These are phyloP conservation scores for Fragosphaeria purpurea DNA, from an alignment of 2,329 filamentous ascomycete species.

Conservation along the genomic window DNA sequence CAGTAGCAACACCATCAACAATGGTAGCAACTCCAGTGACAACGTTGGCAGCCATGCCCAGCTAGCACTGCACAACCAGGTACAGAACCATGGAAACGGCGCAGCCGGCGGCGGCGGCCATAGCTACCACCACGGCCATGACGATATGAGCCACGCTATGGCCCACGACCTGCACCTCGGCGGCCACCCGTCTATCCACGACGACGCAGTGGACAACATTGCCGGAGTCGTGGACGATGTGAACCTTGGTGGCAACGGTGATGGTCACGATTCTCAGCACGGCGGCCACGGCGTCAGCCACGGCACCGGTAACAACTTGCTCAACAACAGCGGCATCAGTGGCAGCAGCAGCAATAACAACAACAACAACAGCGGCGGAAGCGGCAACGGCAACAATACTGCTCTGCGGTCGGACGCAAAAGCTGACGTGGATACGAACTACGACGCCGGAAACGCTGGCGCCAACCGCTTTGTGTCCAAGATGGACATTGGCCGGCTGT, in stretches of 20 bases:
- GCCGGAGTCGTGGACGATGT: slow-evolving; percentile 7
- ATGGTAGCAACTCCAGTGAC: neutral
- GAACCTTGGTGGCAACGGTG: slow-evolving; percentile 7
- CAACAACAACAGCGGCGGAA: neutral
- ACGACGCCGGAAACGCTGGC: neutral
- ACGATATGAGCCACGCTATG: slow-evolving; percentile 2
- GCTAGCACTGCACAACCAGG: neutral
- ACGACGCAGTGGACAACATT: slow-evolving; percentile 7
- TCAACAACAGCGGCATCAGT: neutral
- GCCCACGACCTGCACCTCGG: slow-evolving; percentile 2
- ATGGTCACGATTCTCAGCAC: neutral
- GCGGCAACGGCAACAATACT: neutral
- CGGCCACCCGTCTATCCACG: slow-evolving; percentile 5
- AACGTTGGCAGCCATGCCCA: neutral
- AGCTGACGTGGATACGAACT: slow-evolving; percentile 4
- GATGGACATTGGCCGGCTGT: slow-evolving; percentile 14
- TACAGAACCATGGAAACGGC: neutral
- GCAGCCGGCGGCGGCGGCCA: neutral
- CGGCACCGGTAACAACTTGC: too few relatives aligned
- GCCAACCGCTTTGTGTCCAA: slow-evolving; percentile 12
- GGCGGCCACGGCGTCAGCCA: too few relatives aligned
- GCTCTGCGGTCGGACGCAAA: slow-evolving; percentile 4
- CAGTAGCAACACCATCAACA: neutral
- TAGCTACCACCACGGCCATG: neutral
- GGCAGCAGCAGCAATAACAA: neutral